phyloP scores from a whole-genome alignment of 2,329 filamentous ascomycete species.

The Juglanconis sp. region DNA sequence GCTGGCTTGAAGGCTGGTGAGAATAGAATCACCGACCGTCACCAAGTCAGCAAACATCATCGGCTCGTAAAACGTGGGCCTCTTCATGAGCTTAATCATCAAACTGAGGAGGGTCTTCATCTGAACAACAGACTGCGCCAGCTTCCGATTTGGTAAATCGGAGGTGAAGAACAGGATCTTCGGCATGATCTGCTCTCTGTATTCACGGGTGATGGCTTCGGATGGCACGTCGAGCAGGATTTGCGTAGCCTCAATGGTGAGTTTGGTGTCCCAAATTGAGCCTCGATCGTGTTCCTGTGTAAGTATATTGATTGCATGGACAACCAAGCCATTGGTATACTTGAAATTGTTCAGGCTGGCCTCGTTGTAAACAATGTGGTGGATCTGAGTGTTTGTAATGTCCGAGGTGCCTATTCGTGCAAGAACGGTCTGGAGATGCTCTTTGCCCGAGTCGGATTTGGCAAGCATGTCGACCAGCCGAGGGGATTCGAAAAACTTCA shows the following conservation, averaged over 20 bases:
- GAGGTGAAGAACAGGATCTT: constrained; percentile 28
- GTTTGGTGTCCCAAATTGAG: background rate
- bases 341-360: constrained; percentile 14
- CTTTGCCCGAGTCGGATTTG: constrained; percentile 6
- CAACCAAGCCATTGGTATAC: constrained; percentile 10
- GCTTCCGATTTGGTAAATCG: constrained; percentile 20
- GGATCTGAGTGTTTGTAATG: background rate
- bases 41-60: constrained; percentile 40
- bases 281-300: background rate
- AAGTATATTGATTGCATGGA: constrained; percentile 10
- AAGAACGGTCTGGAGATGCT: constrained; percentile 8
- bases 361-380: constrained; percentile 9
- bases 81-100: constrained; percentile 46
- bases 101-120: constrained; percentile 40
- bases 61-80: constrained; percentile 49
- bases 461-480: constrained; percentile 1
- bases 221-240: constrained; percentile 32
- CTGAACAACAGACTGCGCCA: constrained; percentile 3
- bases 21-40: constrained; percentile 25
- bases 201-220: constrained; percentile 38
- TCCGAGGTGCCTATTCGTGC: background rate
- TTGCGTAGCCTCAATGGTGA: constrained; percentile 1
- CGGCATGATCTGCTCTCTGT: constrained; percentile 42
- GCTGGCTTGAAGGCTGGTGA: background rate
- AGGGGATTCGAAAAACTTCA: constrained; percentile 8